These are phyloP conservation scores for Cladophialophora chaetospira DNA, from an alignment of 2,329 filamentous ascomycete genomes.

Conservation along the genomic window DNA sequence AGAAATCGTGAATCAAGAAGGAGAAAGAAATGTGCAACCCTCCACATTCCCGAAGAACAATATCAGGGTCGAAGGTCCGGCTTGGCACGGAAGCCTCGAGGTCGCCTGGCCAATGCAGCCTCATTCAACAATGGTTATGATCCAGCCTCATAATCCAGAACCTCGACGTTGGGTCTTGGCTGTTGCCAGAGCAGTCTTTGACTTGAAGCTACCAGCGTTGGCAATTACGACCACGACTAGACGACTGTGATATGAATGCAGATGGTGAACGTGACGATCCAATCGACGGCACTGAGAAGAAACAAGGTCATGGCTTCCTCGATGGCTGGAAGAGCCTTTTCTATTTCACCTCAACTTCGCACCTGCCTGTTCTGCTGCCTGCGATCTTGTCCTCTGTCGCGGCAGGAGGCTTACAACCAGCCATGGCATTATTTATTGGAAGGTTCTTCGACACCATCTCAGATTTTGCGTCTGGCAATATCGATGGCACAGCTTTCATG, in stretches of 20 bases:
- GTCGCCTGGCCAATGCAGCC: background rate
- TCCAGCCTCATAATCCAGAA: background rate
- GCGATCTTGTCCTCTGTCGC: slow-evolving; percentile 60
- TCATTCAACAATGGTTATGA: background rate
- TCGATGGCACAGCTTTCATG: slow-evolving; percentile 56
- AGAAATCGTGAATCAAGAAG: slow-evolving; percentile 33
- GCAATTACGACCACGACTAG: background rate
- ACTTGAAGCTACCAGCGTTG: background rate
- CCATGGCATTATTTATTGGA: slow-evolving; percentile 71
- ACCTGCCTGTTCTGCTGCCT: slow-evolving; percentile 57
- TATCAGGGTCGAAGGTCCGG: slow-evolving; percentile 29
- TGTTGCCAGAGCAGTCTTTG: background rate
- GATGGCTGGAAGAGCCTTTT: slow-evolving; percentile 63
- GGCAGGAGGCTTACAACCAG: slow-evolving; percentile 65
- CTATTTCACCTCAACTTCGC: slow-evolving; percentile 66
- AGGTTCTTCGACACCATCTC: slow-evolving; percentile 73
- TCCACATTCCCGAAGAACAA: slow-evolving; percentile 36
- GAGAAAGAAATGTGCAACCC: background rate
- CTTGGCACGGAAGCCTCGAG: slow-evolving; percentile 7
- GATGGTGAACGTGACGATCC: slow-evolving; percentile 3
- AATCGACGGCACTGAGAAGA: background rate
- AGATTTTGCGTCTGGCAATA: slow-evolving; percentile 60
- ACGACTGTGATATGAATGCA: slow-evolving; percentile 8
- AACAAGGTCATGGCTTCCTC: background rate
- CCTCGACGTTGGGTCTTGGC: background rate